Evolutionary conservation across 2,329 filamentous ascomycete genomes (phyloP), one percentile per base, ranked within the genome.

Genomic region (Beauveria asiatica): DNA sequence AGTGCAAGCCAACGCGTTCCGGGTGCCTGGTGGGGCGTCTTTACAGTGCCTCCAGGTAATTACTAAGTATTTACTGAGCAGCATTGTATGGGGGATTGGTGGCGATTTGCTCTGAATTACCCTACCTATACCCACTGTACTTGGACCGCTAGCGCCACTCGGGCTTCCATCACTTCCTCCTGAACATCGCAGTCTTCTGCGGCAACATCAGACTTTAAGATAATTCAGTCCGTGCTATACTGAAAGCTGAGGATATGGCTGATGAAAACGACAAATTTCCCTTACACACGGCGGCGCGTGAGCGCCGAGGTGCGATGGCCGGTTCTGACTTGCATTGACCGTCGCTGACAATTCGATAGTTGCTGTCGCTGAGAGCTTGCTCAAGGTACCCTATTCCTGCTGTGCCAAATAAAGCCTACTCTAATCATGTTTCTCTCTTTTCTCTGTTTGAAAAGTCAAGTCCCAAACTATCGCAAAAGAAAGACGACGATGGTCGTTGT

Each of bases 401-500:
- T 13, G 30, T 2, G 11, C 23, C 23, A 54, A 30, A 10, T 17
- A 5, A 19, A 21, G 5, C 19, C 11, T 55, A 23, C 19, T 19
- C 53, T 33, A 21, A 61, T 13, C 33, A 37, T 37, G 33, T 37
- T 37, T 13, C 33, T 37, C 17, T 48, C 48, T 56, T 19, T 10
- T 7, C 1, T 21, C 10, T 5, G 1, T 2, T 37, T 2, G 10
- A 30, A 39, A 59, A 93, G 88, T 85, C 86, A 65, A 92, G 96
- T 69, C 86, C 89, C 2, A 92, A 89, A 68, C 83, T 95, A 44
- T 86, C 90, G 27, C 80, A 77, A 51, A 74, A 74, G 61, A 84
- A 86, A 68, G 94, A 99, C 69, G 87, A 90, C 53, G 94, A 99
- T 72, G 90, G 91, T 17, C 89, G 94, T 49, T 83, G 96, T 42